Evolutionary conservation across 768 basidiomycete genomes (phyloP).

Genomic region (Panellus pusillus): DNA sequence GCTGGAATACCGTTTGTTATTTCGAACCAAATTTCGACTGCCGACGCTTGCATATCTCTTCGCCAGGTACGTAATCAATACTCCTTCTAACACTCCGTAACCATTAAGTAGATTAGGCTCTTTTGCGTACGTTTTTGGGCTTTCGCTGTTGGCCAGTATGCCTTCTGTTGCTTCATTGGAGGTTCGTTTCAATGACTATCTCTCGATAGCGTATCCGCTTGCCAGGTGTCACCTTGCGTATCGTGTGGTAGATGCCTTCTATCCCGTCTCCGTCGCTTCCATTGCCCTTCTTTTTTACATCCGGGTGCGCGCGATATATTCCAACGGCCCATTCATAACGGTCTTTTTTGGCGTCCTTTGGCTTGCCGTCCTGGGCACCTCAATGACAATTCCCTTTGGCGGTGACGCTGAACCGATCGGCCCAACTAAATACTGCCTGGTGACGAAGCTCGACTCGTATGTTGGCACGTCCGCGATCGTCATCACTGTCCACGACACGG

Average conservation of each 20-base stretch:
- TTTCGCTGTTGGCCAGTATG: constrained; percentile 24
- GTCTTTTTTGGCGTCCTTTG: constrained; percentile 31
- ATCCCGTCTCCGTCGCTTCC: constrained; percentile 21
- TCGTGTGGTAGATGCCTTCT: constrained; percentile 17
- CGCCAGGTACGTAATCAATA: neutral
- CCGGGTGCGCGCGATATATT: constrained; percentile 29
- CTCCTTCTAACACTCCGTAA: neutral
- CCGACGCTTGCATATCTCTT: constrained; percentile 26
- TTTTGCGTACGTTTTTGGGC: constrained; percentile 11
- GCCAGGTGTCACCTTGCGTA: neutral
- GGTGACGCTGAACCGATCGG: constrained; percentile 24
- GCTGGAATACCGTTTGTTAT: constrained; percentile 25
- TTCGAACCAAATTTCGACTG: constrained; percentile 12
- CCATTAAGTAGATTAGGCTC: constrained; percentile 11
- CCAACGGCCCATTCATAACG: constrained; percentile 22
- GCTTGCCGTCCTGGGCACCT: constrained; percentile 29
- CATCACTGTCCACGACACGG: constrained; percentile 28
- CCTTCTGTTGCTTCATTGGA: neutral
- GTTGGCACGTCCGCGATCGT: constrained; percentile 23
- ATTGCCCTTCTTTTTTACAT: constrained; percentile 31
- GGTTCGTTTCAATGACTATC: neutral
- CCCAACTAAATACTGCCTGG: constrained; percentile 28
- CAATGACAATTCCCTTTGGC: constrained; percentile 28
- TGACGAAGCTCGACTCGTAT: constrained; percentile 18
- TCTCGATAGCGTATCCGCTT: neutral